phyloP scores from a whole-genome alignment of 495 filamentous ascomycete species.

The Hamigera avellanea region DNA sequence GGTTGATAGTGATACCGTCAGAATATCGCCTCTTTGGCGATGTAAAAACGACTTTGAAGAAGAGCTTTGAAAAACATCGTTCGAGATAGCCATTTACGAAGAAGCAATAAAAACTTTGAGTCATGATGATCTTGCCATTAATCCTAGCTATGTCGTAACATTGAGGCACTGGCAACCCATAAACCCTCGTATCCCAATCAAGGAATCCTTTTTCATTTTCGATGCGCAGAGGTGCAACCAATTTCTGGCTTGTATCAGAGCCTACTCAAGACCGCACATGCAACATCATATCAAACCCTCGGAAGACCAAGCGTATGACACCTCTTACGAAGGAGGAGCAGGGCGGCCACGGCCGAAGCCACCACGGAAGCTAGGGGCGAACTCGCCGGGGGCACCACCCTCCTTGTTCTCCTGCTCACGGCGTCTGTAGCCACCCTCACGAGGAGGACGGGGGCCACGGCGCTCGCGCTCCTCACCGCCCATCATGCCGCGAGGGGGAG shows the following conservation, averaged over 20 bases:
- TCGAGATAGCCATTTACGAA: too few relatives aligned
- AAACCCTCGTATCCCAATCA: constrained; percentile 16
- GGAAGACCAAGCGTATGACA: constrained; percentile 28
- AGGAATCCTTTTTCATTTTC: constrained; percentile 15
- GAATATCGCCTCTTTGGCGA: too few relatives aligned
- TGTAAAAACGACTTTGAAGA: too few relatives aligned
- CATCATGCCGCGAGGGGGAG: constrained; percentile 96
- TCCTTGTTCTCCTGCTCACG: constrained; percentile 87
- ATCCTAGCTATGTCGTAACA: constrained; percentile 22
- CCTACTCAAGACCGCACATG: constrained; percentile 23
- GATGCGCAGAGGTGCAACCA: constrained; percentile 16
- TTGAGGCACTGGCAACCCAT: constrained; percentile 12
- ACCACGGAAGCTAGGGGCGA: constrained; percentile 92
- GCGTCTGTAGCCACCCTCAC: constrained; percentile 88
- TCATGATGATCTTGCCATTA: constrained; percentile 24
- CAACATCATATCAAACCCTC: constrained; percentile 18
- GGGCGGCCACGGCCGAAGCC: constrained; percentile 86
- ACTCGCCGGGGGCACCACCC: constrained; percentile 88
- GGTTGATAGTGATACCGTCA: too few relatives aligned
- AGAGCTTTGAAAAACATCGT: too few relatives aligned
- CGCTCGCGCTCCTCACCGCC: constrained; percentile 82
- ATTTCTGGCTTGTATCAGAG: constrained; percentile 15
- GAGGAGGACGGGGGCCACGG: constrained; percentile 64
- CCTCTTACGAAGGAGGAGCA: constrained; percentile 52
- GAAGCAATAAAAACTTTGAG: constrained; percentile 4